Conservation (phyloP, 306 rosid genomes). For the Rosa multiflora region DNA sequence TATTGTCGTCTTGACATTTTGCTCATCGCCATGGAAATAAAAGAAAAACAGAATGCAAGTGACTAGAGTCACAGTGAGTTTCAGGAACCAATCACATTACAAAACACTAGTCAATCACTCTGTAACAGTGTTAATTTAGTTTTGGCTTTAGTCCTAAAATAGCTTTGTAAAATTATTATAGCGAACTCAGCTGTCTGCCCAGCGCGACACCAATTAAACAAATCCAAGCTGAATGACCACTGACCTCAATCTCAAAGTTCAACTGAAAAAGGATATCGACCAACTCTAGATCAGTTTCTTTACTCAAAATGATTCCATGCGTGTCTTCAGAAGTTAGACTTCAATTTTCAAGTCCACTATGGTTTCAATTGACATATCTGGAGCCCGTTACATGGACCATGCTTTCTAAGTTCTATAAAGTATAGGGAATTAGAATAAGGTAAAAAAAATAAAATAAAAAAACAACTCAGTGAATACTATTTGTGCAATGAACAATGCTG, state of each 20-base stretch:
- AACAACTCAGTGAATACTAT: not conserved
- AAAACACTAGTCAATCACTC: too few relatives aligned
- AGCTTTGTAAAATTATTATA: not conserved
- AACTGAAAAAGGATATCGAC: not conserved
- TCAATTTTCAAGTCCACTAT: not conserved
- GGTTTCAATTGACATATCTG: conserved; percentile 12
- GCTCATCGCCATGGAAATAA: not conserved
- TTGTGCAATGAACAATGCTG: not conserved
- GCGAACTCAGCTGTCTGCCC: not conserved
- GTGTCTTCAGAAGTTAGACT: not conserved
- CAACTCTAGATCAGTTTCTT: not conserved
- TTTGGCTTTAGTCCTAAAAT: conserved; percentile 1
- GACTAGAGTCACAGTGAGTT: not conserved
- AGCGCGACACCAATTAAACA: not conserved
- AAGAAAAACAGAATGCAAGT: not conserved
- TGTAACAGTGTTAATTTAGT: not conserved
- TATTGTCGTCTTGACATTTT: not conserved
- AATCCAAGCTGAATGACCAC: not conserved
- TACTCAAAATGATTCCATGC: not conserved
- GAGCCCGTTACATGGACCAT: not conserved
- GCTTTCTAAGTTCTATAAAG: not conserved
- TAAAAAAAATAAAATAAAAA: too few relatives aligned
- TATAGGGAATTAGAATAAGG: not conserved
- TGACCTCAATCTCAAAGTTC: conserved; percentile 6
- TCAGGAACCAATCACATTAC: too few relatives aligned